Evolutionary conservation across 345 rosid genomes (phyloP), one percentile per base, ranked within the genome.

Genomic region (Melaleuca alternifolia): DNA sequence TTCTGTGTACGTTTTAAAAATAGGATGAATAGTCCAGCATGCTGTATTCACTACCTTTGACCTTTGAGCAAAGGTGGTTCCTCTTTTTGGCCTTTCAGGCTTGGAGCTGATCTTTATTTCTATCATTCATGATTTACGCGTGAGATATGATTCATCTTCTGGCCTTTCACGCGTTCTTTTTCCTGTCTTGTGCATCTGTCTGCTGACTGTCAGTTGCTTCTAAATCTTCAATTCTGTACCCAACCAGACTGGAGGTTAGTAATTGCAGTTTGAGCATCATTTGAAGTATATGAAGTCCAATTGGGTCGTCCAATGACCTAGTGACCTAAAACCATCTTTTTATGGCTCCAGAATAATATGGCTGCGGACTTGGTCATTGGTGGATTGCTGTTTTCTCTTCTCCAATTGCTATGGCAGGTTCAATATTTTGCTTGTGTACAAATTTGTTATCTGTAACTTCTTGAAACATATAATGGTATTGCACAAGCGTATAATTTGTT

Each of bases 381-480:
- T 88, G 90, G 94, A 61, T 82, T 86, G 92, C 87, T 93, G 48
- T 93, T 93, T 88, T 89, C 90, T 84, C 61, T 92, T 88, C 89
- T 93, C 33, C 95, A 94, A 90, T 86, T 93, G 77, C 84, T 91
- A 54, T 94, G 97, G 97, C 95, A 94, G 97, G 97, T 93, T 56
- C 59, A 37, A 71, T 24, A 33, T 37, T 37, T 71, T 71, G 20
- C 46, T 37, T 37, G 48, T 71, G 11, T 71, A 37, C 13, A 10
- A 37, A 24, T 37, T 37, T 71, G 23, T 37, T 37, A 71, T 37
- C 11, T 4, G 24, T 71, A 8, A 71, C 79, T 71, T 71, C 6
- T 18, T 5, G 48, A 9, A 9, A 71, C 48, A 71, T 37, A 20
- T 18, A 18, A 30, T 3, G 10, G 41, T 54, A 52, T 53, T 83